phyloP scores from a whole-genome alignment of 371 early-diverging fungal genomes.

The Basidiobolus meristosporus region DNA sequence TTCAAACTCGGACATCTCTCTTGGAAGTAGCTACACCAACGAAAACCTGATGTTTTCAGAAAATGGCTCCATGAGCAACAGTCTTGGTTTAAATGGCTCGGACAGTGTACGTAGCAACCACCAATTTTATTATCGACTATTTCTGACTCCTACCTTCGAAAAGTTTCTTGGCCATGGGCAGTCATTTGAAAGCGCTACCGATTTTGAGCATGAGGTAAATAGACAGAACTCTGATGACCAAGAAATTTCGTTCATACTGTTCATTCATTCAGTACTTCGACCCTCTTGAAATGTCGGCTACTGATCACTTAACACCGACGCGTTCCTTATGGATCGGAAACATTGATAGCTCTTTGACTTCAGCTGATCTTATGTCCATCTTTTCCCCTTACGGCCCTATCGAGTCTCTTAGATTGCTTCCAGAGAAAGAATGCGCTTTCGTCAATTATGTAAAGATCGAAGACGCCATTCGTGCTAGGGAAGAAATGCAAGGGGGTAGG shows the following conservation, averaged over 20 bases:
- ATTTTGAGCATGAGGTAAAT: neutral
- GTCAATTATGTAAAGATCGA: conserved; percentile 74
- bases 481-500: conserved; percentile 64
- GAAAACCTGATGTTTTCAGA: neutral
- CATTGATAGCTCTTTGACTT: conserved; percentile 54
- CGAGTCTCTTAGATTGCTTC: conserved; percentile 77
- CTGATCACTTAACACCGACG: conserved; percentile 27
- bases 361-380: conserved; percentile 53
- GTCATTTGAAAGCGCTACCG: neutral
- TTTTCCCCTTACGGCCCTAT: conserved; percentile 83
- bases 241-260: neutral
- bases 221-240: no score
- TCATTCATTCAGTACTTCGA: conserved; percentile 11
- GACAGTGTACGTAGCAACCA: neutral
- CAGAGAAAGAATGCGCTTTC: conserved; percentile 93
- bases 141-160: conserved; percentile 2
- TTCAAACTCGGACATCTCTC: conserved; percentile 1
- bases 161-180: neutral
- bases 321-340: conserved; percentile 93
- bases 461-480: conserved; percentile 77
- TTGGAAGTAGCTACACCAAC: neutral
- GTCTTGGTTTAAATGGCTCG: neutral
- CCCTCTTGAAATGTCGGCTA: conserved; percentile 16
- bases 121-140: neutral
- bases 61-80: neutral